Percentiles rank a stretch among this genome's conserved stretches.
Evolutionary conservation across 208 protist species (phyloP).

Genomic region (Wallacemonas sp.): DNA sequence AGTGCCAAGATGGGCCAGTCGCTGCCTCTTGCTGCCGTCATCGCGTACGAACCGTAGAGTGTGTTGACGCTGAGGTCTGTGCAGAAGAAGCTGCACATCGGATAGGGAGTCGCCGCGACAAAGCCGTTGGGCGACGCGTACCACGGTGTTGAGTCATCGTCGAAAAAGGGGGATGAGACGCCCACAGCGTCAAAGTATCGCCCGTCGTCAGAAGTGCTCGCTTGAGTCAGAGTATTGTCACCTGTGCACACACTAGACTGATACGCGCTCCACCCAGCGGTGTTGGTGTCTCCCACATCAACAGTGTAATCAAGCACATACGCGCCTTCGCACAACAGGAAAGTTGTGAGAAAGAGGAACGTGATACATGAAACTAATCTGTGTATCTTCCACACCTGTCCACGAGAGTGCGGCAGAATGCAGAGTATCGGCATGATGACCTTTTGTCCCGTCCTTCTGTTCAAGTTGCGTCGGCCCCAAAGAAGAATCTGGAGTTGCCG

Average conservation of each 20-base stretch:
- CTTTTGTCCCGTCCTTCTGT: no score
- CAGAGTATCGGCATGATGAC: no score
- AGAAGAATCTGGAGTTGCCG: no score
- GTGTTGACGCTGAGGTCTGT: slow-evolving; percentile 3
- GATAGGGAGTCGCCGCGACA: slow-evolving; percentile 25
- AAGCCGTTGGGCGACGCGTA: slow-evolving; percentile 33
- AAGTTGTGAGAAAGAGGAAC: no score
- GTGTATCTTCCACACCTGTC: no score
- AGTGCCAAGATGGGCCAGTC: slow-evolving; percentile 44
- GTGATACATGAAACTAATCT: no score
- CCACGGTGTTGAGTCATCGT: slow-evolving; percentile 14
- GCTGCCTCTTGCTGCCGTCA: slow-evolving; percentile 18
- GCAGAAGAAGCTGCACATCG: slow-evolving; percentile 34
- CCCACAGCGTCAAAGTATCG: not conserved
- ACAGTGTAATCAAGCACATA: slow-evolving; percentile 1
- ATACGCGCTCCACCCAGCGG: not conserved
- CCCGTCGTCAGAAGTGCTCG: not conserved
- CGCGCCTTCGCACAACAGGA: no score
- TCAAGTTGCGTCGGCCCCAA: no score
- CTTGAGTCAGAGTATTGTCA: not conserved
- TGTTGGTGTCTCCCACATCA: not conserved
- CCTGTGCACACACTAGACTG: not conserved
- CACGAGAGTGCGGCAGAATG: no score
- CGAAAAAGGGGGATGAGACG: slow-evolving; percentile 29
- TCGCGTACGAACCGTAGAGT: slow-evolving; percentile 15